Base-by-base conservation (phyloP, 2,329 filamentous ascomycete species). In the Sarocladiaceae sp. region DNA sequence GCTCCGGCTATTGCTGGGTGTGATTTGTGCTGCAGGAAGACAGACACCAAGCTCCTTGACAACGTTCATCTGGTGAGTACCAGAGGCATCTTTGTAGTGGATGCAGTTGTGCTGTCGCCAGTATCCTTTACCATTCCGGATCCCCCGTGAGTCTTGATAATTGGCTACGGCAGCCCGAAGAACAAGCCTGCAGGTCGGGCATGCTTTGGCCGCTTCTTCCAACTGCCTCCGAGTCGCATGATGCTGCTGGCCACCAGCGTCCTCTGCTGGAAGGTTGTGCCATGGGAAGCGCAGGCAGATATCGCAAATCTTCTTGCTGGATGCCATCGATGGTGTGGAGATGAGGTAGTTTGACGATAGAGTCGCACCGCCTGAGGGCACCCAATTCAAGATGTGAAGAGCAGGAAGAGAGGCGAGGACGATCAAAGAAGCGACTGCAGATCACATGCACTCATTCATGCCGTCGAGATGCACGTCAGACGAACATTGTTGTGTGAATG, bases 61-160 rank as follows among this genome's bases (percentile, higher is more conserved):
- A 12, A 42, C 39, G 39, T 42, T 42, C 39, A 42, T 42, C 39
- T 23, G 39, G 18, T 42, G 39, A 7, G 23, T 6, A 5, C 39
- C 39, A 22, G 39, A 6, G 11, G 39, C 39, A 26, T 42, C 39
- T 20, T 42, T 42, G 39, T 42, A 42, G 39, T 26, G 18, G 18
- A 42, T 42, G 18, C 39, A 42, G 39, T 42, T 42, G 39, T 42
- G 23, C 18, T 42, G 39, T n/a, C 39, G 39, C 39, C 39, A 42
- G 23, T 42, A 42, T 22, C 39, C 39, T 26, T n/a, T 42, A 8
- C 39, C 39, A 18, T 42, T 22, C 4, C 39, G 39, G 18, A 18
- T 26, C 7, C 39, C 39, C 5, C 23, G 39, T n/a, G 39, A 42
- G 18, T 26, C 39, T 6, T 20, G 18, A 20, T 42, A 42, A 20